These are phyloP conservation scores for Eimeria praecox DNA, from an alignment of 169 alveolate species.

Conservation along the genomic window DNA sequence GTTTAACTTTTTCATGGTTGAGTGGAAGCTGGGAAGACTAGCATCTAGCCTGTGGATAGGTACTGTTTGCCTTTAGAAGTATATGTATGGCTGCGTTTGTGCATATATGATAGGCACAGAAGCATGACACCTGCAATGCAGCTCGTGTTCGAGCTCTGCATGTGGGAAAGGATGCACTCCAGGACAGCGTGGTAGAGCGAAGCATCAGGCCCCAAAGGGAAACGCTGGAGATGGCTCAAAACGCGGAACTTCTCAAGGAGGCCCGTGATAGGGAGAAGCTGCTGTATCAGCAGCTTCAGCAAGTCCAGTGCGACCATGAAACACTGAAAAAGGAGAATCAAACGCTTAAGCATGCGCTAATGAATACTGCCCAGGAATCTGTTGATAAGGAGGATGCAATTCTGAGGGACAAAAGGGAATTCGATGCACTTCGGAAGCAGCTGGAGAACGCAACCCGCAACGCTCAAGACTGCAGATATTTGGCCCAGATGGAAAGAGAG, in stretches of 20 bases:
- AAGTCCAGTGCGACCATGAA: constrained; percentile 13
- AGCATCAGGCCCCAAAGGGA: not conserved
- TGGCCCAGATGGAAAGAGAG: constrained; percentile 60
- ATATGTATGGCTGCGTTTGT: not conserved
- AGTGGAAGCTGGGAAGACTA: not conserved
- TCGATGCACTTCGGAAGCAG: not conserved
- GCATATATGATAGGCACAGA: constrained; percentile 3
- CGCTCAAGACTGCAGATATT: constrained; percentile 35
- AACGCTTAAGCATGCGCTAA: constrained; percentile 30
- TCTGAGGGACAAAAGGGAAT: constrained; percentile 3
- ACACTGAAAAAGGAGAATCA: constrained; percentile 33
- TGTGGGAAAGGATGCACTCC: not conserved
- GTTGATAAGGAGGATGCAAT: constrained; percentile 41
- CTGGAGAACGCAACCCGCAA: constrained; percentile 16
- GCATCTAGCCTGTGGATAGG: not conserved
- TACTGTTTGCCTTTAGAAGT: not conserved
- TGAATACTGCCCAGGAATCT: constrained; percentile 60
- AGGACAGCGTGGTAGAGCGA: not conserved
- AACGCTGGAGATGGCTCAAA: not conserved
- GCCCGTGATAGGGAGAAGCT: constrained; percentile 20
- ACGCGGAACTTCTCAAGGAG: constrained; percentile 9
- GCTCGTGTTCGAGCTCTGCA: not conserved
- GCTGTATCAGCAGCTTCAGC: constrained; percentile 55
- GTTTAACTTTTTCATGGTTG: not conserved
- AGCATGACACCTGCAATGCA: not conserved